A percentile compares a stretch with the other conserved stretches of the same genome.
These are phyloP conservation scores for Cudoniella acicularis DNA, from an alignment of 495 filamentous ascomycete genomes.

Conservation along the genomic window DNA sequence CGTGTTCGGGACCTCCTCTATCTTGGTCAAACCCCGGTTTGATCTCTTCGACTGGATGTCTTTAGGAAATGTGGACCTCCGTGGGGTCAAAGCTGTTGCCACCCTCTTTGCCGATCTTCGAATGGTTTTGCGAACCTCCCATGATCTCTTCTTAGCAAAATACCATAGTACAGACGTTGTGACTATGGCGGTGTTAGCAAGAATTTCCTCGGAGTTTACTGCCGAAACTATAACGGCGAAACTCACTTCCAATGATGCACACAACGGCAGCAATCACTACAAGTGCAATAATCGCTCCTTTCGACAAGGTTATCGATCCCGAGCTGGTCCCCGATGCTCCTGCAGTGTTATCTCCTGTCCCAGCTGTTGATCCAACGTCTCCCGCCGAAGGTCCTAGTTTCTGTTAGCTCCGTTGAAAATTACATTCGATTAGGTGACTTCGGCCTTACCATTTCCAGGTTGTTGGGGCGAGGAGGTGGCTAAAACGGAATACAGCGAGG, in stretches of 20 bases:
- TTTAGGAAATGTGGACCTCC: conserved; percentile 50
- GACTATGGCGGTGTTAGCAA: conserved; percentile 33
- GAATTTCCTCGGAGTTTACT: not conserved
- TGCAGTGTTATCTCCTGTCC: conserved; percentile 38
- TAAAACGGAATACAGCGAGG: conserved; percentile 19
- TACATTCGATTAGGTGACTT: not conserved
- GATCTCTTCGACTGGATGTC: conserved; percentile 38
- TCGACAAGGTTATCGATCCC: conserved; percentile 50
- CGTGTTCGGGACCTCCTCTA: conserved; percentile 50
- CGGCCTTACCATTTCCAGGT: conserved; percentile 18
- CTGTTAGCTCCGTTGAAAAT: not conserved
- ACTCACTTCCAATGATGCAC: conserved; percentile 53
- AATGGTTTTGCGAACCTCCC: conserved; percentile 50
- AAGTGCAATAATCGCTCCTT: conserved; percentile 58
- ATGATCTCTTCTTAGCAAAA: conserved; percentile 54
- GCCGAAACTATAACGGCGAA: too few relatives aligned
- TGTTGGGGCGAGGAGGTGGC: conserved; percentile 22
- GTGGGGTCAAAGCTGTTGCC: conserved; percentile 48
- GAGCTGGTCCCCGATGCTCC: conserved; percentile 51
- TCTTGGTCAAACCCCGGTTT: conserved; percentile 31
- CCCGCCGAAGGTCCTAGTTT: conserved; percentile 16
- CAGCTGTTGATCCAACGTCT: conserved; percentile 24
- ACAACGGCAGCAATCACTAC: conserved; percentile 57
- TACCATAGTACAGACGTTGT: conserved; percentile 47
- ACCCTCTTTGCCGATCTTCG: conserved; percentile 50